A percentile compares a stretch with the other conserved stretches of the same genome.
These are phyloP conservation scores for Diaporthe humulicola DNA, from an alignment of 2,329 filamentous ascomycete species.

Conservation along the genomic window DNA sequence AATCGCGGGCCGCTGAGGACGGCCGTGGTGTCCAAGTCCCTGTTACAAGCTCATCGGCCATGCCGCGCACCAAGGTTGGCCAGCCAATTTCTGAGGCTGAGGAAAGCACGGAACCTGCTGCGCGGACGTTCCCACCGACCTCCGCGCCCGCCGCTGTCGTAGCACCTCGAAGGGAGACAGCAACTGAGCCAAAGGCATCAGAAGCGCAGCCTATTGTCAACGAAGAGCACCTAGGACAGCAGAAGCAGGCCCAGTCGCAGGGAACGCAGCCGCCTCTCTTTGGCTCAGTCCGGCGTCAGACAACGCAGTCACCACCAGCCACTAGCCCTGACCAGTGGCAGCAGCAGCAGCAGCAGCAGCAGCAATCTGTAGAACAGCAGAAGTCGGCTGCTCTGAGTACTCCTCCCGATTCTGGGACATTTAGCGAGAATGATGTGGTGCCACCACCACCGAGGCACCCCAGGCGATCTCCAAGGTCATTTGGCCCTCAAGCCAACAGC, in stretches of 20 bases:
- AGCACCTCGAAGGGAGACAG: neutral
- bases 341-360: conserved; percentile 17
- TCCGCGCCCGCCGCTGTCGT: neutral
- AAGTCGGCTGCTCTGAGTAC: conserved; percentile 53
- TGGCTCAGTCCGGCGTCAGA: conserved; percentile 41
- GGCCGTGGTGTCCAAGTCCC: conserved; percentile 12
- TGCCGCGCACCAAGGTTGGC: conserved; percentile 43
- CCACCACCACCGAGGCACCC: conserved; percentile 49
- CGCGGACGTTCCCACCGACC: neutral
- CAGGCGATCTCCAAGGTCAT: conserved; percentile 36
- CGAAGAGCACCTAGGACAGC: conserved; percentile 12
- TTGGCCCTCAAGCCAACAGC: conserved; percentile 3
- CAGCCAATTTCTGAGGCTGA: conserved; percentile 61
- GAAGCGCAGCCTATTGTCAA: neutral
- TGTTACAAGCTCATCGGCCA: conserved; percentile 30
- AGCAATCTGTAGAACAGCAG: conserved; percentile 43
- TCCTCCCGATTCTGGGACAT: conserved; percentile 47
- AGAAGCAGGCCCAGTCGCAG: conserved; percentile 7
- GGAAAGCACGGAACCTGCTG: conserved; percentile 49
- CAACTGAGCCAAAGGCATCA: neutral
- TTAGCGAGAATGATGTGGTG: conserved; percentile 50
- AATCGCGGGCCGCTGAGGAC: conserved; percentile 47
- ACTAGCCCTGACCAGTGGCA: conserved; percentile 30
- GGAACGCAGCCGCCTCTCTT: conserved; percentile 44
- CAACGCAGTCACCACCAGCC: conserved; percentile 43